A percentile compares a stretch with the other conserved stretches of the same genome.
phyloP scores from a whole-genome alignment of 495 filamentous ascomycete species.

The Bacidia rubella region DNA sequence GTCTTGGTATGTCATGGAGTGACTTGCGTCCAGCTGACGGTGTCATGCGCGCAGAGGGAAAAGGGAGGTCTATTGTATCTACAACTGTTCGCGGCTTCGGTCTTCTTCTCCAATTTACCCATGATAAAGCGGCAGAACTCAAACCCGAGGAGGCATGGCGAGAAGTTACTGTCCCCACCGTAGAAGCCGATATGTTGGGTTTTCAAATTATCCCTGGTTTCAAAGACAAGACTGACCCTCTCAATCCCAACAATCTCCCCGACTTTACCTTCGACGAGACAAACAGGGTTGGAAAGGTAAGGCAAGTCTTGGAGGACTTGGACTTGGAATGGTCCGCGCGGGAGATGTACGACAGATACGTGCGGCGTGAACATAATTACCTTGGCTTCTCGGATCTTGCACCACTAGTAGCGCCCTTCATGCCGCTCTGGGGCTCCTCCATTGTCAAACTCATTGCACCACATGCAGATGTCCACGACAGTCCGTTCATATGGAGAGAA shows the following conservation, averaged over 20 bases:
- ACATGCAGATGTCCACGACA: neutral
- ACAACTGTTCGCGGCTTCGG: slow-evolving; percentile 12
- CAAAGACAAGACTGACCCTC: neutral
- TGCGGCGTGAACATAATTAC: neutral
- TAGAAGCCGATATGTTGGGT: slow-evolving; percentile 1
- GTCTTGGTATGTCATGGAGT: slow-evolving; percentile 26
- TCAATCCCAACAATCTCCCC: neutral
- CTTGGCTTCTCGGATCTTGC: slow-evolving; percentile 6
- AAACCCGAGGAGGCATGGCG: neutral
- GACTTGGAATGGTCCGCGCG: neutral
- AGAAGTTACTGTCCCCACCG: neutral
- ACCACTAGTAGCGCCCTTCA: neutral
- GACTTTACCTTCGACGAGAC: neutral
- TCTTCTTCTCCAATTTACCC: slow-evolving; percentile 6
- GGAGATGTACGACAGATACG: neutral
- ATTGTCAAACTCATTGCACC: neutral
- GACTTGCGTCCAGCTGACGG: slow-evolving; percentile 22
- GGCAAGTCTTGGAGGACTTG: neutral
- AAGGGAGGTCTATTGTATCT: slow-evolving; percentile 20
- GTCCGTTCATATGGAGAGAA: slow-evolving; percentile 1
- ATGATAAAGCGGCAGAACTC: neutral
- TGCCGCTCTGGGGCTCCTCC: neutral
- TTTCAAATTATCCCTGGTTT: slow-evolving; percentile 3
- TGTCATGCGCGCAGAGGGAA: slow-evolving; percentile 21
- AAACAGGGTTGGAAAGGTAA: neutral